These are phyloP conservation scores for Xylariales sp. DNA, from an alignment of 2,329 filamentous ascomycete genomes.

Conservation along the genomic window DNA sequence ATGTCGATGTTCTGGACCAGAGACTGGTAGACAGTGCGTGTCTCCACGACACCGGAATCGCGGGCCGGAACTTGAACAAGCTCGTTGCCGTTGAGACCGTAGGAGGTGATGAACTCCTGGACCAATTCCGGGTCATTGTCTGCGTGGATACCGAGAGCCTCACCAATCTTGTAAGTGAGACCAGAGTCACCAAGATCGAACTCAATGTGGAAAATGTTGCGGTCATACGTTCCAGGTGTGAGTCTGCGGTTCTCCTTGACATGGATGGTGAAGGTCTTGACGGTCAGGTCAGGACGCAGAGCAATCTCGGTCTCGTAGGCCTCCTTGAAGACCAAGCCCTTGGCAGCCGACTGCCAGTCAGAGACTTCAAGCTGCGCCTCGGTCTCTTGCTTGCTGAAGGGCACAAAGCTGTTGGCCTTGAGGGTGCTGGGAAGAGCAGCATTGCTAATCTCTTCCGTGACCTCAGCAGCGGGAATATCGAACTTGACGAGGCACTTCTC, in stretches of 20 bases:
- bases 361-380: slow-evolving; percentile 64
- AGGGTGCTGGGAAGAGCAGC: slow-evolving; percentile 58
- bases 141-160: slow-evolving; percentile 92
- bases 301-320: slow-evolving; percentile 71
- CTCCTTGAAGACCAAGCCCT: slow-evolving; percentile 90
- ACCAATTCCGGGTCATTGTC: slow-evolving; percentile 84
- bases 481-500: slow-evolving; percentile 67
- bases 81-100: slow-evolving; percentile 76
- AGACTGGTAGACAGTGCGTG: slow-evolving; percentile 88
- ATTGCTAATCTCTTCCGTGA: slow-evolving; percentile 52
- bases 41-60: slow-evolving; percentile 75
- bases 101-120: slow-evolving; percentile 81
- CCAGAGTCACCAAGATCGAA: slow-evolving; percentile 91
- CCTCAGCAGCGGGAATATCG: slow-evolving; percentile 68
- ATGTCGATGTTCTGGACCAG: slow-evolving; percentile 92
- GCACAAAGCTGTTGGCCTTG: slow-evolving; percentile 74
- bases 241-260: slow-evolving; percentile 95
- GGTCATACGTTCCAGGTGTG: slow-evolving; percentile 83
- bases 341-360: slow-evolving; percentile 80
- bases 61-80: slow-evolving; percentile 89
- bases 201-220: slow-evolving; percentile 99
- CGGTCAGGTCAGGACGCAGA: slow-evolving; percentile 79
- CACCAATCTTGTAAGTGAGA: slow-evolving; percentile 93
- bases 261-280: slow-evolving; percentile 81
- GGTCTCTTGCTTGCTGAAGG: slow-evolving; percentile 70